These are phyloP conservation scores for Ammopiptanthus mongolicus DNA, from an alignment of 306 rosid species.

Conservation along the genomic window DNA sequence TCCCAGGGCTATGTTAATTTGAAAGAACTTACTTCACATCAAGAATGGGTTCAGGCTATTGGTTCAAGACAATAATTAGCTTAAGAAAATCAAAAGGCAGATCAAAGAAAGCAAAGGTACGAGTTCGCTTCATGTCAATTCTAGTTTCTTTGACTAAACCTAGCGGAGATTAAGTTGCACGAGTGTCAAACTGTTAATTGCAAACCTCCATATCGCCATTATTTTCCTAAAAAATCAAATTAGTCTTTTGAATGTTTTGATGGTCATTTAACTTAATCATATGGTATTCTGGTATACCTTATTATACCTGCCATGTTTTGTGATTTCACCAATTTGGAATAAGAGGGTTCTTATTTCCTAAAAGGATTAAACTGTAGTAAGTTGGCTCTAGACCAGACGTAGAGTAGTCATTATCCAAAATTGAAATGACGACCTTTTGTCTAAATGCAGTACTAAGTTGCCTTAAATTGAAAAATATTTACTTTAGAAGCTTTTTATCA, in stretches of 20 bases:
- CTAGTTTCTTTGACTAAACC: constrained; percentile 9
- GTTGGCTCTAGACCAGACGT: not conserved
- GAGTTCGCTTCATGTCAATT: constrained; percentile 1
- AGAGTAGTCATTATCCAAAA: not conserved
- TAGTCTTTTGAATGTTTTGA: not conserved
- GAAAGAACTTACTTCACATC: constrained; percentile 20
- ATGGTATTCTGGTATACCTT: not conserved
- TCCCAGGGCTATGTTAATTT: constrained; percentile 45
- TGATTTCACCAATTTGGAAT: no score
- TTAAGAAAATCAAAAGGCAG: constrained; percentile 60
- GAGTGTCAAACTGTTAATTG: not conserved
- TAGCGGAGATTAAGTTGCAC: not conserved
- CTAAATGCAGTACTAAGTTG: not conserved
- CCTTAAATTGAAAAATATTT: not conserved
- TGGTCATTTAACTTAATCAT: not conserved
- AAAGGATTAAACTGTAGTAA: not conserved
- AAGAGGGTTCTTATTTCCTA: no score
- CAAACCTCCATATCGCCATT: not conserved
- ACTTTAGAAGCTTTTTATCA: constrained; percentile 1
- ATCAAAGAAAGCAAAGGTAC: constrained; percentile 75
- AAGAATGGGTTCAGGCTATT: constrained; percentile 85
- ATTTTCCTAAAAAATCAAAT: not conserved
- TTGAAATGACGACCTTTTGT: constrained; percentile 9
- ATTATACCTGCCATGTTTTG: no score
- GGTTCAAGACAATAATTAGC: constrained; percentile 73